Evolutionary conservation across 495 filamentous ascomycete genomes (phyloP).

Genomic region (Aspergillus bridgeri): DNA sequence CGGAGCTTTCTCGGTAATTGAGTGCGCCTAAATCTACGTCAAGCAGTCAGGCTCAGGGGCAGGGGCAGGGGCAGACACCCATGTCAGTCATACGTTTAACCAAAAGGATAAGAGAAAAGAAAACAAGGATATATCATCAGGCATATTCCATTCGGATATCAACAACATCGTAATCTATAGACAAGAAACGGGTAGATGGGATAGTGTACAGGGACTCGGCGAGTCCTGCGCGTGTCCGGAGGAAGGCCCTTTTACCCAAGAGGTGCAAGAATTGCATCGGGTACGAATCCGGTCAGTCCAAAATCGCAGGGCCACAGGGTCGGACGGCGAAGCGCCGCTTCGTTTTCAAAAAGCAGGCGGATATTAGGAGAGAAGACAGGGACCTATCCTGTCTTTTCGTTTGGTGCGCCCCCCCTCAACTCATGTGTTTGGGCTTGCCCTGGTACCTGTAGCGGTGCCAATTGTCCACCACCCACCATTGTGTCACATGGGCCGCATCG

Average conservation of each 20-base stretch:
- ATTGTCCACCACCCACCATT: constrained; percentile 46
- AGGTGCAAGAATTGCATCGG: background rate
- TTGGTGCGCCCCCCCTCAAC: background rate
- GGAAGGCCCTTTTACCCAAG: background rate
- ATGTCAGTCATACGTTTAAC: background rate
- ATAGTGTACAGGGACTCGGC: constrained; percentile 8
- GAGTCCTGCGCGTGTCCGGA: constrained; percentile 4
- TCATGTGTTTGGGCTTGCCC: constrained; percentile 1
- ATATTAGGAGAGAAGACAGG: background rate
- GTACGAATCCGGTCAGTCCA: background rate
- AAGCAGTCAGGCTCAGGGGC: background rate
- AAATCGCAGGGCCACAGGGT: background rate
- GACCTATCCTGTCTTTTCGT: background rate
- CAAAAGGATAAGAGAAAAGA: background rate
- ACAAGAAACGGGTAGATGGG: constrained; percentile 5
- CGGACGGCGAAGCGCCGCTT: background rate
- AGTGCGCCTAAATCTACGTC: background rate
- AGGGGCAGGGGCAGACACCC: background rate
- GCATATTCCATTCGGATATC: constrained; percentile 6
- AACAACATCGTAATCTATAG: constrained; percentile 10
- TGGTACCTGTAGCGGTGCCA: constrained; percentile 26
- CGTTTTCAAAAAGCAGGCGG: background rate
- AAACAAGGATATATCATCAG: background rate
- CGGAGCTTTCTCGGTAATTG: background rate
- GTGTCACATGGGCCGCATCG: constrained; percentile 40